Percentiles rank a stretch among this genome's conserved stretches.
Conservation (phyloP, 2,329 filamentous ascomycete genomes). For the Xylariales sp. region DNA sequence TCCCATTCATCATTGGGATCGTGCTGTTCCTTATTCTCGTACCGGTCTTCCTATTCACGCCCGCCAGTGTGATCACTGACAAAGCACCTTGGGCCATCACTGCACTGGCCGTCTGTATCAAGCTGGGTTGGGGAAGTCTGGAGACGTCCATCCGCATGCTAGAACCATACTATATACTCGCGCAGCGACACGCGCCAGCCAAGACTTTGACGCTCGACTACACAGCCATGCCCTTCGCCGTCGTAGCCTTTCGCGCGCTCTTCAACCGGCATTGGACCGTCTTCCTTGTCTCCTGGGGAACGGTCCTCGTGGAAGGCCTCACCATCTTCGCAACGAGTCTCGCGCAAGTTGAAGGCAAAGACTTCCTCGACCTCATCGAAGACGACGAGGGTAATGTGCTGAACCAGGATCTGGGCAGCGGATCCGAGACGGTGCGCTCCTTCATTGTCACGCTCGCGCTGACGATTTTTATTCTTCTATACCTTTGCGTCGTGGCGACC, state of each 20-base stretch:
- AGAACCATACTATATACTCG: conserved; percentile 79
- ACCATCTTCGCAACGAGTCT: conserved; percentile 76
- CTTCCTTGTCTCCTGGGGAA: conserved; percentile 75
- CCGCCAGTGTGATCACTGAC: conserved; percentile 65
- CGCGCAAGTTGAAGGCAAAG: conserved; percentile 70
- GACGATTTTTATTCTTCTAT: conserved; percentile 72
- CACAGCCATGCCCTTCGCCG: conserved; percentile 76
- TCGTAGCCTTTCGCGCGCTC: conserved; percentile 70
- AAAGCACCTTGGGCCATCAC: conserved; percentile 75
- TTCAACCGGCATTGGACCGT: conserved; percentile 74
- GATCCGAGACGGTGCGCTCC: conserved; percentile 70
- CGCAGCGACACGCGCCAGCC: conserved; percentile 71
- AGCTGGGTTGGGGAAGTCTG: conserved; percentile 74
- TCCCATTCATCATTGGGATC: conserved; percentile 71
- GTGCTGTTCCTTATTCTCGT: conserved; percentile 67
- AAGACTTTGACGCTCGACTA: conserved; percentile 78
- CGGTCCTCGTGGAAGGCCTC: conserved; percentile 77
- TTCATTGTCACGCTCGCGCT: conserved; percentile 75
- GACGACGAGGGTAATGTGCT: conserved; percentile 30
- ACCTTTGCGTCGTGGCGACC: conserved; percentile 69
- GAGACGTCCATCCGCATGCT: conserved; percentile 78
- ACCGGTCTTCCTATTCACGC: conserved; percentile 71
- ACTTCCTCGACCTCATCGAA: conserved; percentile 60
- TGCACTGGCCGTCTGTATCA: conserved; percentile 72
- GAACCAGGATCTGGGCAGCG: conserved; percentile 57